Evolutionary conservation across 2,329 filamentous ascomycete genomes (phyloP), one percentile per base, ranked within the genome.

Genomic region (Sporothrix dimorphospora): DNA sequence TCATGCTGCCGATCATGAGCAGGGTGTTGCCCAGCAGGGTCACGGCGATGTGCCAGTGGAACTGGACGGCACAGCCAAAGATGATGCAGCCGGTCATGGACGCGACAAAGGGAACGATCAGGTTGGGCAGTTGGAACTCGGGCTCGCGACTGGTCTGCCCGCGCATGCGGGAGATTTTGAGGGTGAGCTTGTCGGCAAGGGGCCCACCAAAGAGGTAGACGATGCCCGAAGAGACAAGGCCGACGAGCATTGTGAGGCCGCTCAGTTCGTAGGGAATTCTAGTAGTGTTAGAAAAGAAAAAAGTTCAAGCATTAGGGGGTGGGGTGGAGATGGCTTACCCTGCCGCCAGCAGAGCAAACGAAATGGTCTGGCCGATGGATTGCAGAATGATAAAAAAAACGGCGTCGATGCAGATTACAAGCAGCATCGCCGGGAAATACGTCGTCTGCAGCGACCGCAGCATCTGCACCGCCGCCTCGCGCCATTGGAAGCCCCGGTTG

Each of bases 41-140:
- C 1, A 81, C 49, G 1, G 74, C 75, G 77, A 78, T 79, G 67
- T 79, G 78, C 42, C 78, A 73, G 40, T 65, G 59, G 21, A 65
- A 27, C 21, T 81, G 76, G 3, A 79, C 77, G 1, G 79, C 77
- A 8, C 76, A 76, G 8, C 79, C 79, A 66, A 80, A 81, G 47
- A 80, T 53, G 69, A 81, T 78, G 47, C 76, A 76, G 3, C 79
- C 79, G 0, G 75, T 73, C 12, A 80, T 75, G 8, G 77, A 78
- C 0, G 73, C 47, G 11, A 78, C 4, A 34, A 80, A 76, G 0
- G 80, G 79, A 4, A 81, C 51, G 1, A 78, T 42, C 16, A 81
- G 71, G 70, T 80, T 81, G 49, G 76, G 75, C 9, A 81, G 78
- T 59, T 79, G 77, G 65, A 78, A 76, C 73, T 81, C 80, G 6